These are phyloP conservation scores for Candida smagusa DNA, from an alignment of 1,139 yeast species.

Conservation along the genomic window DNA sequence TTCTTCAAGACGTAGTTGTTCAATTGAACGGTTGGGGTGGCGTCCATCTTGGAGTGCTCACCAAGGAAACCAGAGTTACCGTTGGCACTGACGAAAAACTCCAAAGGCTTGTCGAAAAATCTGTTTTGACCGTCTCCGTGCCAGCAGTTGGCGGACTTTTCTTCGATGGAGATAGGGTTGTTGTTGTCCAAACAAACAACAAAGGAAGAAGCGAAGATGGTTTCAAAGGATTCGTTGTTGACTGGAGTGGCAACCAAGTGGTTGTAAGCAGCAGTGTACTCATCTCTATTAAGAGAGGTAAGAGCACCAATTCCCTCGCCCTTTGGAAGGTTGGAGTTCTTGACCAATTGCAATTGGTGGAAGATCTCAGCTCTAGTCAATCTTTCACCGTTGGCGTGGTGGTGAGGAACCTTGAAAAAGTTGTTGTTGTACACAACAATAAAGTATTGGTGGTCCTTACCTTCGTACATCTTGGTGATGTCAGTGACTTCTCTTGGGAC, in stretches of 20 bases:
- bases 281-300: slow-evolving; percentile 84
- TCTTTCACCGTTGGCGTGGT: slow-evolving; percentile 55
- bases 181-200: slow-evolving; percentile 75
- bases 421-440: slow-evolving; percentile 74
- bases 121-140: slow-evolving; percentile 92
- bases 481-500: slow-evolving; percentile 64
- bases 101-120: slow-evolving; percentile 88
- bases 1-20: slow-evolving; percentile 71
- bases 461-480: slow-evolving; percentile 49
- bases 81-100: slow-evolving; percentile 76
- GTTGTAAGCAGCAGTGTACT: slow-evolving; percentile 64
- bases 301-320: slow-evolving; percentile 70
- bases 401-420: slow-evolving; percentile 79
- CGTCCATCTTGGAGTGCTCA: slow-evolving; percentile 98
- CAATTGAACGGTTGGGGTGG: slow-evolving; percentile 89
- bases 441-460: slow-evolving; percentile 63
- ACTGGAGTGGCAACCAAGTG: slow-evolving; percentile 53
- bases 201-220: slow-evolving; percentile 77
- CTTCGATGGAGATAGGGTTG: slow-evolving; percentile 75
- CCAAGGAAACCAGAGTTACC: slow-evolving; percentile 92
- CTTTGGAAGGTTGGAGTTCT: slow-evolving; percentile 37
- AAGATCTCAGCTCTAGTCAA: slow-evolving; percentile 63
- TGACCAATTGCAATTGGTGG: slow-evolving; percentile 58
- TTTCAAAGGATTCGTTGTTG: slow-evolving; percentile 56
- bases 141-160: slow-evolving; percentile 86